Evolutionary conservation across 2,329 filamentous ascomycete species (phyloP).

Genomic region (Trichoderma breve): DNA sequence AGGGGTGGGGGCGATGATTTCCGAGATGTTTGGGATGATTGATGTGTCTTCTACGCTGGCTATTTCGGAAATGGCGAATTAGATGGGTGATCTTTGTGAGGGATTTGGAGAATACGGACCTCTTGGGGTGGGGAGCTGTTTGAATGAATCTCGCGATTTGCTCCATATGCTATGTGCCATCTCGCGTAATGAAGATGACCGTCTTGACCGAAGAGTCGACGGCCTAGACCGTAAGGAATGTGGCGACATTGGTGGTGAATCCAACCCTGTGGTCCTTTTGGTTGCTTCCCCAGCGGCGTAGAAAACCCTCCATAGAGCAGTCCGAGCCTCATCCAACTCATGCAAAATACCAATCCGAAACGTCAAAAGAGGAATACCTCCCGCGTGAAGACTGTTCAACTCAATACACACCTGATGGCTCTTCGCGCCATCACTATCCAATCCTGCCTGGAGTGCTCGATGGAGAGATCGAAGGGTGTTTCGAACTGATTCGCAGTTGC

Average conservation of each 20-base stretch:
- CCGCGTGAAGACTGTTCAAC: conserved; percentile 1
- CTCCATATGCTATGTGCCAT: conserved; percentile 6
- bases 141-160: conserved; percentile 8
- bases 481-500: conserved; percentile 2
- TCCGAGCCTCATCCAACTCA: background rate
- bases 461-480: background rate
- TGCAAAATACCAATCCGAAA: background rate
- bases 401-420: conserved; percentile 5
- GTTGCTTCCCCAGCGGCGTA: conserved; percentile 2
- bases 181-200: background rate
- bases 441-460: background rate
- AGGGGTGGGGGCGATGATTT: background rate
- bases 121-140: background rate
- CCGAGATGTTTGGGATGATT: background rate
- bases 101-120: background rate
- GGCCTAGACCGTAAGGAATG: background rate
- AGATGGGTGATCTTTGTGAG: background rate
- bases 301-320: background rate
- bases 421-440: background rate
- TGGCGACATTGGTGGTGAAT: background rate
- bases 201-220: background rate
- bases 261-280: background rate
- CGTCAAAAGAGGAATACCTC: background rate
- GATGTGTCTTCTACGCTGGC: conserved; percentile 9
- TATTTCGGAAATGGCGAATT: background rate